A percentile compares a stretch with the other conserved stretches of the same genome.
These are phyloP conservation scores for Oryza officinalis DNA, from an alignment of 176 grass and related monocot genomes.

Conservation along the genomic window DNA sequence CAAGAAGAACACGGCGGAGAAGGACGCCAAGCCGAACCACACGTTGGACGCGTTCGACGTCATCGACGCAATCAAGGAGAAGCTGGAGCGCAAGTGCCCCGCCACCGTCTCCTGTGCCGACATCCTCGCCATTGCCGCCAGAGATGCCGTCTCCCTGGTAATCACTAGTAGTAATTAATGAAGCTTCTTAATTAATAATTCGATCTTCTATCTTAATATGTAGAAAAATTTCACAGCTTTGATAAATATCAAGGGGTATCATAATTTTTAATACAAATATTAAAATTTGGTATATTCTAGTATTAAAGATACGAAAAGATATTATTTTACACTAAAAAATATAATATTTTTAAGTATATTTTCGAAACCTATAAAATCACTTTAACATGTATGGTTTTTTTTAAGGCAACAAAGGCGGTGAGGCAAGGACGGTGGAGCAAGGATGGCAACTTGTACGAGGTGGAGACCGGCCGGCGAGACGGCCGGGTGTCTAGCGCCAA, in stretches of 20 bases:
- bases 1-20: conserved; percentile 39
- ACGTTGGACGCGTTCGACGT: conserved; percentile 42
- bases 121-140: conserved; percentile 57
- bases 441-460: conserved; percentile 65
- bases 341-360: too few relatives aligned
- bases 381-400: not conserved
- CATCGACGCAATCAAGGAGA: conserved; percentile 49
- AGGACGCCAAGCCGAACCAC: conserved; percentile 58
- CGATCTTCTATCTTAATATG: too few relatives aligned
- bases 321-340: too few relatives aligned
- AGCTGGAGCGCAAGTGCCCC: conserved; percentile 37
- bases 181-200: too few relatives aligned
- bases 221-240: too few relatives aligned
- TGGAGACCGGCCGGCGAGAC: conserved; percentile 68
- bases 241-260: too few relatives aligned
- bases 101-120: conserved; percentile 69
- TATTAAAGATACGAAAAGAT: too few relatives aligned
- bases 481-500: conserved; percentile 41
- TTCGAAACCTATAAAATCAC: too few relatives aligned
- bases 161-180: too few relatives aligned
- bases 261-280: too few relatives aligned
- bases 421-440: conserved; percentile 54
- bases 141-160: conserved; percentile 57
- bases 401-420: conserved; percentile 56
- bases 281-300: too few relatives aligned